Evolutionary conservation across 495 filamentous ascomycete genomes (phyloP), one percentile per base, ranked within the genome.

Genomic region (Xylaria bambusicola): DNA sequence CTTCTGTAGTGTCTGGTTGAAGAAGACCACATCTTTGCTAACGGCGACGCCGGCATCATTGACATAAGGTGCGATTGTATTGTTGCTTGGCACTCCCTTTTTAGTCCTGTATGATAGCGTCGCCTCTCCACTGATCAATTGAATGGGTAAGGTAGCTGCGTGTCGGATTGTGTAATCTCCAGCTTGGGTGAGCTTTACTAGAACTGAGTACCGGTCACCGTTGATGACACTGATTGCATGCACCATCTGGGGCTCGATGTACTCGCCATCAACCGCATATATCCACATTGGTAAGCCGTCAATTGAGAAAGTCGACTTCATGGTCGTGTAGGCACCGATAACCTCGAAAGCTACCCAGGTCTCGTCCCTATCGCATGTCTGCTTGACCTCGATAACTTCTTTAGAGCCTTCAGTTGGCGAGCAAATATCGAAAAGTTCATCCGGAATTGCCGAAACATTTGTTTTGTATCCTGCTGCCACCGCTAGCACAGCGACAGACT

Each of bases 311-410:
- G 61, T 57, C 3, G 73, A 60, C 3, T 66, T 71, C 24, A 77
- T 71, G 12, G 79, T 51, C 23, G 67, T 65, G 1, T 75, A 69
- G 4, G 76, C 65, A 45, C 71, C 71, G 58, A 85, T 76, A 40
- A 83, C 69, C 24, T 82, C 79, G 15, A 84, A 64, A 44, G 78
- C 80, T 4, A 71, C 66, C 79, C 80, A 85, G 24, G 62, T 58
- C 23, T 67, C 26, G 0, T 50, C 49, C 9, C 69, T 51, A n/a
- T 51, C 21, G n/a, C 23, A 15, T n/a, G 45, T 3, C 15, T 48
- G n/a, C 2, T 17, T 26, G 13, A 48, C 45, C 24, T 26, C 45
- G 12, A 48, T 3, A n/a, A 15, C 12, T 1, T 21, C 45, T 8
- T 48, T 15, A 13, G 45, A 18, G 1, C 15, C n/a, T 12, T 48